Evolutionary conservation across 2,329 filamentous ascomycete genomes (phyloP).

Genomic region (Trichocomaceae sp.): DNA sequence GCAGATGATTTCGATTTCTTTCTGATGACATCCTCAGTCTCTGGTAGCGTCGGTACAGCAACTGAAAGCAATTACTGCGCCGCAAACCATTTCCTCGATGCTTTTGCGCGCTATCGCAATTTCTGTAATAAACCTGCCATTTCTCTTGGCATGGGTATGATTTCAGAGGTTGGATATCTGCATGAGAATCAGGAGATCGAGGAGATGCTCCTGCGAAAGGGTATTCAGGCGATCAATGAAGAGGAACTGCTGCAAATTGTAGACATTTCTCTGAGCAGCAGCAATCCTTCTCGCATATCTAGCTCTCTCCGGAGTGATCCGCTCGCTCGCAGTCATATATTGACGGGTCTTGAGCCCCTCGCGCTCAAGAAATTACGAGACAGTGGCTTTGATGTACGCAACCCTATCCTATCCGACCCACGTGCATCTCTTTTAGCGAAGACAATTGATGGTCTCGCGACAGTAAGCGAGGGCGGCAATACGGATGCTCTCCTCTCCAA

Average conservation of each 20-base stretch:
- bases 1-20: slow-evolving; percentile 26
- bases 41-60: slow-evolving; percentile 14
- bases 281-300: background rate
- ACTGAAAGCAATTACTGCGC: slow-evolving; percentile 16
- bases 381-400: background rate
- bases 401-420: background rate
- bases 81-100: slow-evolving; percentile 18
- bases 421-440: slow-evolving; percentile 1
- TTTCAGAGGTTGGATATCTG: slow-evolving; percentile 35
- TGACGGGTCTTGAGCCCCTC: background rate
- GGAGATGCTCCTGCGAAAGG: slow-evolving; percentile 29
- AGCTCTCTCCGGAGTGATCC: background rate
- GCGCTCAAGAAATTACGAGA: background rate
- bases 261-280: background rate
- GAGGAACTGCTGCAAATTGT: slow-evolving; percentile 24
- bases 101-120: slow-evolving; percentile 17
- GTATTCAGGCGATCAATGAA: slow-evolving; percentile 31
- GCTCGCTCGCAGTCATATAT: background rate
- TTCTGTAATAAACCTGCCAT: slow-evolving; percentile 13
- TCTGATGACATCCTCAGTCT: slow-evolving; percentile 23
- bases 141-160: slow-evolving; percentile 30
- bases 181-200: slow-evolving; percentile 34
- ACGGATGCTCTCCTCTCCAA: background rate
- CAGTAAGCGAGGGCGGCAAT: background rate
- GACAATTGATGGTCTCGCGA: background rate